These are phyloP conservation scores for Escovopsis sp. DNA, from an alignment of 2,329 filamentous ascomycete species.

Conservation along the genomic window DNA sequence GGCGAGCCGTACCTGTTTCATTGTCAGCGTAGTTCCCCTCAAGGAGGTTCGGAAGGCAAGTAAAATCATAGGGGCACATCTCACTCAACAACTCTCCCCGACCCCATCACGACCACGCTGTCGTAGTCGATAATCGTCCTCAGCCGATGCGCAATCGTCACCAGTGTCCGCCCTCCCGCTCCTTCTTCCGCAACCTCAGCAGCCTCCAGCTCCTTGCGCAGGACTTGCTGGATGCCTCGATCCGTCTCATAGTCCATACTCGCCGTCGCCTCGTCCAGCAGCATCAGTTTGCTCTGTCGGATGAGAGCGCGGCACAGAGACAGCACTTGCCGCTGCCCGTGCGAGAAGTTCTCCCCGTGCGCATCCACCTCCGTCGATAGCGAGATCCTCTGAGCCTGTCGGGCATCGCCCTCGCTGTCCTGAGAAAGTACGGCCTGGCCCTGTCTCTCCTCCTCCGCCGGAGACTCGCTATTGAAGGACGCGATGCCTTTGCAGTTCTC, in stretches of 20 bases:
- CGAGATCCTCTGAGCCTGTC: constrained; percentile 12
- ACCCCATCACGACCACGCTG: constrained; percentile 39
- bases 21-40: not conserved
- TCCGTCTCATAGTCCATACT: constrained; percentile 46
- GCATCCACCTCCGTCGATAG: constrained; percentile 34
- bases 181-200: constrained; percentile 6
- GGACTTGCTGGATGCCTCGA: constrained; percentile 35
- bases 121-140: constrained; percentile 46
- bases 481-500: constrained; percentile 46
- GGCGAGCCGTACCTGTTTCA: constrained; percentile 27
- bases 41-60: not conserved
- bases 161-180: constrained; percentile 32
- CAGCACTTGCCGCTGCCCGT: constrained; percentile 42
- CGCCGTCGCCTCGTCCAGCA: constrained; percentile 43
- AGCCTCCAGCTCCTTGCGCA: constrained; percentile 32
- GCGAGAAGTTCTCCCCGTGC: constrained; percentile 39
- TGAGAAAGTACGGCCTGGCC: too few species aligned
- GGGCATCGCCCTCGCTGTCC: constrained; percentile 8
- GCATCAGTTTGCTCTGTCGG: constrained; percentile 37
- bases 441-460: constrained; percentile 13
- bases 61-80: constrained; percentile 5
- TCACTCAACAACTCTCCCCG: constrained; percentile 37
- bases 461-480: constrained; percentile 28
- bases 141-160: constrained; percentile 43
- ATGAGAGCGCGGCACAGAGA: constrained; percentile 41